Percentiles rank a stretch among this genome's conserved stretches.
Evolutionary conservation across 768 basidiomycete species (phyloP).

Genomic region (Podaxis mareebaensis): DNA sequence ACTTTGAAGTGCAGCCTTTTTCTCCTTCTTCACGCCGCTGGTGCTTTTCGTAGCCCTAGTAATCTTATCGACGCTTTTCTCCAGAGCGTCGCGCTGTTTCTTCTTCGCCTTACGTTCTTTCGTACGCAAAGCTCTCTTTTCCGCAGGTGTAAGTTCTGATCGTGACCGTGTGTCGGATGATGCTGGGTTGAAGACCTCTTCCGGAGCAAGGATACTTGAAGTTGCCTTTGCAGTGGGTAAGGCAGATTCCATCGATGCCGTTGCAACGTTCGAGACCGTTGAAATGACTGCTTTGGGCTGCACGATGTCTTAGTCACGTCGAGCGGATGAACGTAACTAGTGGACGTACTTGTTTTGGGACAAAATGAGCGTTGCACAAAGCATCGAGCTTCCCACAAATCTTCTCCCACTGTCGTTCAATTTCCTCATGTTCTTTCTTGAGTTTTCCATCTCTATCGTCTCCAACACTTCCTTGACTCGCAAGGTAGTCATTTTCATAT

Average conservation of each 20-base stretch:
- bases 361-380: conserved; percentile 91
- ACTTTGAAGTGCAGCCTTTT: conserved; percentile 78
- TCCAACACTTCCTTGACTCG: conserved; percentile 54
- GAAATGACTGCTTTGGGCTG: conserved; percentile 90
- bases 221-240: conserved; percentile 80
- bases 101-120: conserved; percentile 72
- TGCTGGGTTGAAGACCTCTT: conserved; percentile 78
- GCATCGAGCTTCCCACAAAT: conserved; percentile 91
- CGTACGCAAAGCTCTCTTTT: conserved; percentile 73
- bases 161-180: conserved; percentile 58
- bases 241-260: conserved; percentile 85
- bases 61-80: conserved; percentile 65
- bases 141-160: conserved; percentile 80
- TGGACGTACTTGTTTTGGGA: conserved; percentile 81
- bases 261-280: conserved; percentile 79
- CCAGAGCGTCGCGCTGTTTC: conserved; percentile 64
- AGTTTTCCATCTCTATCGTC: conserved; percentile 91
- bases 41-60: conserved; percentile 50
- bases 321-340: background rate
- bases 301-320: conserved; percentile 6
- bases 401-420: conserved; percentile 80
- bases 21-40: conserved; percentile 72
- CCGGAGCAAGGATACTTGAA: conserved; percentile 85
- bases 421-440: conserved; percentile 84
- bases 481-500: conserved; percentile 90